Evolutionary conservation across 2,329 filamentous ascomycete genomes (phyloP).

Genomic region (Colletotrichum destructivum): DNA sequence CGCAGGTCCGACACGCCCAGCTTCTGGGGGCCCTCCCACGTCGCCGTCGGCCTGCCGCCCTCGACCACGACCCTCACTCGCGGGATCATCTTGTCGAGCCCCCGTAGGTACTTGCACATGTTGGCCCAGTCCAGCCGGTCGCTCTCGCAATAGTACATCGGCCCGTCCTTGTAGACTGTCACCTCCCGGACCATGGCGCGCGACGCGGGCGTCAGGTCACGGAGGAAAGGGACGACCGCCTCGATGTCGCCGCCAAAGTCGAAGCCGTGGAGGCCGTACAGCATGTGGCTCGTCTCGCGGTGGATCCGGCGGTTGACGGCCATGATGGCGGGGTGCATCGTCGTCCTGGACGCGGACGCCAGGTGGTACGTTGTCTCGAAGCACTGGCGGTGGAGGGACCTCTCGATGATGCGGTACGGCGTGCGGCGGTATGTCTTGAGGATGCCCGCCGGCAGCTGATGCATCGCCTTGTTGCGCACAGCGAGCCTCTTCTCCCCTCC

Average conservation of each 20-base stretch:
- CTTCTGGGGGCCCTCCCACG: conserved; percentile 65
- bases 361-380: conserved; percentile 70
- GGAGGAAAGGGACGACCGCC: conserved; percentile 72
- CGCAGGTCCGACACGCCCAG: conserved; percentile 64
- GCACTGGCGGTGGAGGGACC: conserved; percentile 57
- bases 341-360: conserved; percentile 52
- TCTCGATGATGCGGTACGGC: conserved; percentile 59
- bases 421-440: conserved; percentile 47
- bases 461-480: conserved; percentile 56
- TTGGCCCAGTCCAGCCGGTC: conserved; percentile 62
- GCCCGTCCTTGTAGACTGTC: conserved; percentile 68
- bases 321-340: conserved; percentile 63
- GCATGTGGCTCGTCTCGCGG: conserved; percentile 67
- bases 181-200: conserved; percentile 64
- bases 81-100: conserved; percentile 57
- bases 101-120: conserved; percentile 61
- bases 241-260: conserved; percentile 74
- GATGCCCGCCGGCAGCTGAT: conserved; percentile 32
- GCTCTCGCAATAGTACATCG: conserved; percentile 67
- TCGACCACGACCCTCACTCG: conserved; percentile 68
- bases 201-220: conserved; percentile 66
- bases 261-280: conserved; percentile 71
- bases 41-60: conserved; percentile 66
- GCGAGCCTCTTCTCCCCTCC: conserved; percentile 55
- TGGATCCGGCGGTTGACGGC: conserved; percentile 63